These are phyloP conservation scores for Rhododendron simsii DNA, from an alignment of 148 eudicot species.

Conservation along the genomic window DNA sequence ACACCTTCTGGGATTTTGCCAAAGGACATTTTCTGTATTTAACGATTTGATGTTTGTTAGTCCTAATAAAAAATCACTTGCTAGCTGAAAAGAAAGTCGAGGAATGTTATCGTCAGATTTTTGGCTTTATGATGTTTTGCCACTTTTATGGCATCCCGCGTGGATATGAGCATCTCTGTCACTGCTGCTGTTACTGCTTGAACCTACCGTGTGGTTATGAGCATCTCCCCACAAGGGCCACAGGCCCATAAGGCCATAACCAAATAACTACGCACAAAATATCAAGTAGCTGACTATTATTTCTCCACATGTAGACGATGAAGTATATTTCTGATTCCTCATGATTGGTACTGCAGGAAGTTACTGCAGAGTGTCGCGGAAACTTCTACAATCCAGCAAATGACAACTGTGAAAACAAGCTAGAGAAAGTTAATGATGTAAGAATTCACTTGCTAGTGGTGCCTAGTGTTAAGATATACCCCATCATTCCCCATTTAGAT, in stretches of 20 bases:
- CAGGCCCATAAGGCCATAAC: not conserved
- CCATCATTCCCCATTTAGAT: not conserved
- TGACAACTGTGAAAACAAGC: slow-evolving; percentile 39
- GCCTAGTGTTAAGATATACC: not conserved
- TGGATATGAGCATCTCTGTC: not conserved
- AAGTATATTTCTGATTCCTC: not conserved
- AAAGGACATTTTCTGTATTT: not conserved
- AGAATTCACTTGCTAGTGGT: not conserved
- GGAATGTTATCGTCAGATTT: not conserved
- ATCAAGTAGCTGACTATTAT: not conserved
- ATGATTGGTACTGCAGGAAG: slow-evolving; percentile 40
- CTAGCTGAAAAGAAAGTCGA: not conserved
- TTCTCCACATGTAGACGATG: not conserved
- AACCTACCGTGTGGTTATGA: not conserved
- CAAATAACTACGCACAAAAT: not conserved
- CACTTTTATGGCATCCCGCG: not conserved
- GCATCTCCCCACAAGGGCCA: not conserved
- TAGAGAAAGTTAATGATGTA: slow-evolving; percentile 57
- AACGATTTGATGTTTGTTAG: not conserved
- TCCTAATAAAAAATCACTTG: not conserved
- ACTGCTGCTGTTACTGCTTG: not conserved
- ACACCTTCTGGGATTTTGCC: not conserved
- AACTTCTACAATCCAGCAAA: slow-evolving; percentile 51
- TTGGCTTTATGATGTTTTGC: not conserved
- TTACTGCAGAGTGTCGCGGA: slow-evolving; percentile 42